Evolutionary conservation across 2,329 filamentous ascomycete species (phyloP), one percentile per base, ranked within the genome.

Genomic region (Rhinocladiella mackenziei): DNA sequence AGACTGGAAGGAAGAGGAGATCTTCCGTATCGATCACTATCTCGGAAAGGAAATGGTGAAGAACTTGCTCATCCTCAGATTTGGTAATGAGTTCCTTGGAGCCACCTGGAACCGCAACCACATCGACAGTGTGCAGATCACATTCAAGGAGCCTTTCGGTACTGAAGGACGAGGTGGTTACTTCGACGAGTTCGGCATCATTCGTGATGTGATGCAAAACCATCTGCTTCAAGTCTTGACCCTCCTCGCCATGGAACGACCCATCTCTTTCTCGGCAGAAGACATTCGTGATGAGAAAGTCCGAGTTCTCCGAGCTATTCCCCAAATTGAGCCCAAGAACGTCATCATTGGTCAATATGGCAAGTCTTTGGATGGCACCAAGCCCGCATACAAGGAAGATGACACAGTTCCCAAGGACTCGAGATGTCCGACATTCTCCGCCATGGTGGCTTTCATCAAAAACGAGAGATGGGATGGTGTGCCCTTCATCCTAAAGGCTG

Each of bases 21-120:
- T 98, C 57, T 98, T 94, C 82, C 89, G 92, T 64, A 98, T 98
- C 62, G 92, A 98, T 68, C 92, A 98, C 74, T 98, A 98, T 70
- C 81, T 98, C 35, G 94, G 94, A 61, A 98, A 98, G 78, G 92
- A 98, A 73, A 98, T 98, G 92, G 92, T 98, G 62, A 98, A 98
- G 82, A 98, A 98, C 73, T 94, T 98, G 58, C 78, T 98, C 56
- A 96, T 98, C 59, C 80, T 98, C 57, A 81, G 94, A 65, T 98
- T 98, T 65, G 94, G 92, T 60, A 98, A 98, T 75, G 89, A 94
- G 58, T 98, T 98, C 78, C 86, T 98, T 60, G 89, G 89, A 56
- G 91, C 92, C 31, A 98, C 91, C 48, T 98, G 92, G 92, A 98
- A 97, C 76, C 82, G 92, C 58, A 89, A 96, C 69, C 91, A 97